Percentiles rank a stretch among this genome's conserved stretches.
These are phyloP conservation scores for Nepenthes gracilis DNA, from an alignment of 148 eudicot species.

Conservation along the genomic window DNA sequence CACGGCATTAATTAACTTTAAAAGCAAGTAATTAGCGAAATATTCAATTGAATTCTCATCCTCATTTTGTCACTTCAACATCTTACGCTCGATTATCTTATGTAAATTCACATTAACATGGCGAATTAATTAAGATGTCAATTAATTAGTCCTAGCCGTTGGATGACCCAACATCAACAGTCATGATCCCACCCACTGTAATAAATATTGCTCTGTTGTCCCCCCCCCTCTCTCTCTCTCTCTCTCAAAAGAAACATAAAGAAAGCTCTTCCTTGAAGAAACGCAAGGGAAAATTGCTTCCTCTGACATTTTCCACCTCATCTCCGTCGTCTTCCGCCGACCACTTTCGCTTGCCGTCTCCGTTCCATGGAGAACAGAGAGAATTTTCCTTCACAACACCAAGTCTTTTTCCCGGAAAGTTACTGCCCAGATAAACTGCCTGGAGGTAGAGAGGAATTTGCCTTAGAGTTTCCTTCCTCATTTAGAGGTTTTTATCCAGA, in stretches of 20 bases:
- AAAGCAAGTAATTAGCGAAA: conserved; percentile 9
- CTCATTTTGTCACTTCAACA: no score
- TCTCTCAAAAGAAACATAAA: no score
- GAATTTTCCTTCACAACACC: conserved; percentile 11
- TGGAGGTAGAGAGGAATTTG: conserved; percentile 14
- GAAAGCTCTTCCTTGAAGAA: not conserved
- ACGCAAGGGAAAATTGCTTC: conserved; percentile 2
- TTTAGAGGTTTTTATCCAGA: conserved; percentile 27
- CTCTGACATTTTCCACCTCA: conserved; percentile 4
- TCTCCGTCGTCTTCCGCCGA: conserved; percentile 7
- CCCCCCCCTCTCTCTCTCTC: conserved; percentile 1
- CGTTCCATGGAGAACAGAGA: conserved; percentile 15
- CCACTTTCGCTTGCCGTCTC: conserved; percentile 5
- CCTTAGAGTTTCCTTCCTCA: conserved; percentile 13
- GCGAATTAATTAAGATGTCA: not conserved
- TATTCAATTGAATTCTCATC: not conserved
- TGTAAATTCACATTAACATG: not conserved
- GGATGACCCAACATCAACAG: conserved; percentile 16
- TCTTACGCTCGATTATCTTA: not conserved
- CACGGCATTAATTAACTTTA: conserved; percentile 11
- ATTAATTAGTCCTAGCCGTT: conserved; percentile 10
- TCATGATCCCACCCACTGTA: conserved; percentile 2
- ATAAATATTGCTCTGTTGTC: conserved; percentile 8
- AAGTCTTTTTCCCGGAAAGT: conserved; percentile 12
- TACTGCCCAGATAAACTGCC: conserved; percentile 9